These are phyloP conservation scores for Botryotinia narcissicola DNA, from an alignment of 2,329 filamentous ascomycete species.

Conservation along the genomic window DNA sequence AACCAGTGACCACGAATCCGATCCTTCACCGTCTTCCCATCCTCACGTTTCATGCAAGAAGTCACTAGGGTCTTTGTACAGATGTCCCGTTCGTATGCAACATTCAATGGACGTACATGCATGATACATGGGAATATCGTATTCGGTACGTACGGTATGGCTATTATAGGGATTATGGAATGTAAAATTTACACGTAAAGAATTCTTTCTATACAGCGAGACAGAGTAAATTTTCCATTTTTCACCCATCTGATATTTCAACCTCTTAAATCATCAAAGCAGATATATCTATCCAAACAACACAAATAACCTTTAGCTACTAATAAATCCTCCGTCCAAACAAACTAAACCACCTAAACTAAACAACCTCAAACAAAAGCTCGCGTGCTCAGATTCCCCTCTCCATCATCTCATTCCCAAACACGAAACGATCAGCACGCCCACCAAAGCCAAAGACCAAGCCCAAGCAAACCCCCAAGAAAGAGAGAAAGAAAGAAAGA, in stretches of 20 bases:
- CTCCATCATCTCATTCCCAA: neutral
- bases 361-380: neutral
- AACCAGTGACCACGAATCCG: neutral
- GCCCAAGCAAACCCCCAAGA: neutral
- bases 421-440: neutral
- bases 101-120: neutral
- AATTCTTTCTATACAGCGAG: neutral
- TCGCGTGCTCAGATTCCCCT: neutral
- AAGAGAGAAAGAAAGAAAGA: neutral
- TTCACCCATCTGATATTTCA: neutral
- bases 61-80: neutral
- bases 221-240: neutral
- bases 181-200: neutral
- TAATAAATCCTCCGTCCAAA: too few relatives aligned
- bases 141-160: neutral
- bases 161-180: neutral
- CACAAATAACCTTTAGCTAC: too few relatives aligned
- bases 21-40: conserved; percentile 11
- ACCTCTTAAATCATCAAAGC: neutral
- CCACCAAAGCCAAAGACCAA: too few relatives aligned
- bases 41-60: conserved; percentile 5
- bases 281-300: too few relatives aligned
- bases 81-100: neutral
- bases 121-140: neutral
- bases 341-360: too few relatives aligned